Evolutionary conservation across 345 rosid genomes (phyloP), one percentile per base, ranked within the genome.

Genomic region (Syzygium aromaticum): DNA sequence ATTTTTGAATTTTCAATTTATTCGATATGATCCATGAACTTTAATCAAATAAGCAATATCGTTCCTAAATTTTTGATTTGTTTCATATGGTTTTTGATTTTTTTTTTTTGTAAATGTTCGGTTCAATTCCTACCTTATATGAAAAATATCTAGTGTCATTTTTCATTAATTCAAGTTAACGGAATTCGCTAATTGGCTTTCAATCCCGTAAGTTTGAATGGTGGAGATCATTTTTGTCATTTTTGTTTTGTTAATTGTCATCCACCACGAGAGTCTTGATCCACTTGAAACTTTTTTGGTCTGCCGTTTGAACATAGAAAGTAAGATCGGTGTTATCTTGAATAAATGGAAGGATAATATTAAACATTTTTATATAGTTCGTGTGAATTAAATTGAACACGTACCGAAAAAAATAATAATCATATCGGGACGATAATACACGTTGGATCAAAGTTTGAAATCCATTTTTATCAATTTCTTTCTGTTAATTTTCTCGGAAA

Each of bases 311-410:
- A 17, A 33, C 7, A 1, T 67, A 33, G 12, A 1, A 67, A 73
- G 10, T 38, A 25, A 73, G 9, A 19, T 17, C 5, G 10, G 3
- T 6, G 0, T 7, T 15, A 30, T 3, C 6, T 64, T 28, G 3
- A 16, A 64, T 9, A 6, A 64, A 64, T 8, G 30, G 8, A 15
- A 30, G 2, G 38, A 28, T n/a, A 63, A 63, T 7, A 30, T 8
- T 0, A 11, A 30, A 30, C 0, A n/a, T 30, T 33, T 9, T 33
- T 9, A 33, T 2, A 40, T 33, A 8, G 1, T 33, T 0, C 0
- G 1, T 2, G 0, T 2, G 0, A 73, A 73, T 5, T 33, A 19
- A 73, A 33, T 33, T 33, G 2, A 73, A 19, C 19, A 33, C 1
- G 2, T 33, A 17, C 1, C 4, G 9, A 33, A 19, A 33, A 33